Conservation (phyloP, 2,329 filamentous ascomycete genomes). For the Alternaria sp. region DNA sequence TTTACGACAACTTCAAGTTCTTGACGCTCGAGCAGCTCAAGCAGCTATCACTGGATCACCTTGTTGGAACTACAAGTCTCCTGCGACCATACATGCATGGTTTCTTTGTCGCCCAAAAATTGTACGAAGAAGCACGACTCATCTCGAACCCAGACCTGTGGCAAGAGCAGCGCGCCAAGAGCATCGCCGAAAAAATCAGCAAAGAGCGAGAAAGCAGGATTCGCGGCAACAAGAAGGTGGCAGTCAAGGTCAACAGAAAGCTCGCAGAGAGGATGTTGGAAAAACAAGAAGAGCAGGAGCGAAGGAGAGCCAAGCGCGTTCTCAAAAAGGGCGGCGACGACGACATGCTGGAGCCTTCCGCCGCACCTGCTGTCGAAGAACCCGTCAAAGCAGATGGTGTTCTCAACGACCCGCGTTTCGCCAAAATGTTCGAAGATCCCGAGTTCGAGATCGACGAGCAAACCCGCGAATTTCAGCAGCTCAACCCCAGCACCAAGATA, state of each 20-base stretch:
- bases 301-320: constrained; percentile 56
- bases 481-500: constrained; percentile 84
- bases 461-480: constrained; percentile 83
- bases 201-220: constrained; percentile 97
- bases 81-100: constrained; percentile 98
- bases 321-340: constrained; percentile 69
- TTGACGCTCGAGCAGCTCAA: constrained; percentile 87
- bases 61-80: constrained; percentile 89
- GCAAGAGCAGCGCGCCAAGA: constrained; percentile 90
- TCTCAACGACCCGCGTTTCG: constrained; percentile 87
- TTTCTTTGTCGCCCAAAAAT: constrained; percentile 93
- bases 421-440: constrained; percentile 87
- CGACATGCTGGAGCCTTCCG: constrained; percentile 46
- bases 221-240: constrained; percentile 89
- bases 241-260: constrained; percentile 86
- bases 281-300: constrained; percentile 72
- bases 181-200: constrained; percentile 92
- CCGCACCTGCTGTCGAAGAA: constrained; percentile 46
- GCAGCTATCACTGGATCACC: constrained; percentile 83
- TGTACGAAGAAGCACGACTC: constrained; percentile 93
- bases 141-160: constrained; percentile 94
- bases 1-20: constrained; percentile 99
- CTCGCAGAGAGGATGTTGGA: constrained; percentile 71
- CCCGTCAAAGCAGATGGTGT: constrained; percentile 62
- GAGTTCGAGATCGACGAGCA: constrained; percentile 93